Conservation (phyloP, 225 moss, liverwort and hornwort genomes). For the Pseudisothecium myosuroides region DNA sequence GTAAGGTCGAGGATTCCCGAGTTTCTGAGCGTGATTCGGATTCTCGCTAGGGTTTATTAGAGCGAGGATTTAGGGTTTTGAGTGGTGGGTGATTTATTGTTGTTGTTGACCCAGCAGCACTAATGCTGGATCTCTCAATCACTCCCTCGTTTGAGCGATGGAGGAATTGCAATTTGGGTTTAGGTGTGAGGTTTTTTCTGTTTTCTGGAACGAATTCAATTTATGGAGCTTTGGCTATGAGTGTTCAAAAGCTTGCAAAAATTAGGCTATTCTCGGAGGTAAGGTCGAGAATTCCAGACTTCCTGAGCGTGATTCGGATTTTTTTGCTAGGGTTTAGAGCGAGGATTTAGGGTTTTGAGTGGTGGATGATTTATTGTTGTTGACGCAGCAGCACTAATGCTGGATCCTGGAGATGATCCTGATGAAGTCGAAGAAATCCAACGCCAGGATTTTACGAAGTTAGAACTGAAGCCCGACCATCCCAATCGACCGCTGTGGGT, state of each 20-base stretch:
- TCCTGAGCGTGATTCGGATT: not conserved
- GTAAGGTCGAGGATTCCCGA: too few species aligned
- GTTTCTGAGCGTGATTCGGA: not conserved
- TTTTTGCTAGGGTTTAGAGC: not conserved
- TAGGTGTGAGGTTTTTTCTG: not conserved
- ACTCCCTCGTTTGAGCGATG: not conserved
- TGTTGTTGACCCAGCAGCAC: not conserved
- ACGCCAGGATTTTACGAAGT: slow-evolving; percentile 75
- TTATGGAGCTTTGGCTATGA: not conserved
- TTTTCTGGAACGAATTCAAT: not conserved
- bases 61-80: not conserved
- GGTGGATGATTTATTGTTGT: not conserved
- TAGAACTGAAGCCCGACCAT: slow-evolving; percentile 85
- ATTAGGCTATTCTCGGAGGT: not conserved
- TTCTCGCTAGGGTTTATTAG: not conserved
- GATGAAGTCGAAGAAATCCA: slow-evolving; percentile 40
- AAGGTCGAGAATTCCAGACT: not conserved
- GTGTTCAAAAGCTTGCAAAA: not conserved
- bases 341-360: not conserved
- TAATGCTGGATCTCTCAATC: not conserved
- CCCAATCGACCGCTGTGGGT: slow-evolving; percentile 83
- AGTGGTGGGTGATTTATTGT: not conserved
- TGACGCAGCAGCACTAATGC: not conserved
- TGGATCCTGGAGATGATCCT: slow-evolving; percentile 15
- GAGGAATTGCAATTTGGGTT: not conserved